Evolutionary conservation across 495 filamentous ascomycete genomes (phyloP).

Genomic region (Xylaria palmicola): DNA sequence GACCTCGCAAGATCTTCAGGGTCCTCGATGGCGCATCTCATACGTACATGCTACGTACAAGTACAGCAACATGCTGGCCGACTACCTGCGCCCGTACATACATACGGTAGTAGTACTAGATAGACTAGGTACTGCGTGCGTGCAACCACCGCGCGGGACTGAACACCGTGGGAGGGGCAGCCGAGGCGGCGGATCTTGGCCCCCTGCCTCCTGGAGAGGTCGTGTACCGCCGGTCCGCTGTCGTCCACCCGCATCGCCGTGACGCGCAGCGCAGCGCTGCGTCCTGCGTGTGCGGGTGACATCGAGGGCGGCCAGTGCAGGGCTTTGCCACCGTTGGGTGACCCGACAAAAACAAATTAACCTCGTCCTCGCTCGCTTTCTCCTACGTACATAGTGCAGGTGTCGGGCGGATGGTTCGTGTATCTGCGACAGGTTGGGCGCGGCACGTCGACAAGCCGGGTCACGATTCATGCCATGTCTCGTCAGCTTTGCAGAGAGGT

Average conservation of each 20-base stretch:
- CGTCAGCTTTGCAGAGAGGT: constrained; percentile 9
- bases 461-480: constrained; percentile 5
- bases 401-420: too few species aligned
- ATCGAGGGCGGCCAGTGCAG: too few species aligned
- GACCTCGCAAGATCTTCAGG: constrained; percentile 9
- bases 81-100: too few species aligned
- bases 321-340: constrained; percentile 5
- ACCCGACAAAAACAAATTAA: background rate
- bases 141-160: background rate
- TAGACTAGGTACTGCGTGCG: background rate
- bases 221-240: background rate
- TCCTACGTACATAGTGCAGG: too few species aligned
- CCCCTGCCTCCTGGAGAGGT: background rate
- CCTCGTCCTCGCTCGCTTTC: background rate
- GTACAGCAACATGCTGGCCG: background rate
- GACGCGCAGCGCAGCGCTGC: too few species aligned
- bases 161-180: background rate
- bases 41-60: background rate
- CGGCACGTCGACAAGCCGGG: constrained; percentile 1
- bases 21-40: constrained; percentile 9
- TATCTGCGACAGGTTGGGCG: constrained; percentile 2
- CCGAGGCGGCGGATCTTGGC: background rate
- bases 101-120: background rate
- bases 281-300: too few species aligned
- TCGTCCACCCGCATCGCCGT: too few species aligned